phyloP scores from a whole-genome alignment of 768 basidiomycete species.

The Trametes elegans region DNA sequence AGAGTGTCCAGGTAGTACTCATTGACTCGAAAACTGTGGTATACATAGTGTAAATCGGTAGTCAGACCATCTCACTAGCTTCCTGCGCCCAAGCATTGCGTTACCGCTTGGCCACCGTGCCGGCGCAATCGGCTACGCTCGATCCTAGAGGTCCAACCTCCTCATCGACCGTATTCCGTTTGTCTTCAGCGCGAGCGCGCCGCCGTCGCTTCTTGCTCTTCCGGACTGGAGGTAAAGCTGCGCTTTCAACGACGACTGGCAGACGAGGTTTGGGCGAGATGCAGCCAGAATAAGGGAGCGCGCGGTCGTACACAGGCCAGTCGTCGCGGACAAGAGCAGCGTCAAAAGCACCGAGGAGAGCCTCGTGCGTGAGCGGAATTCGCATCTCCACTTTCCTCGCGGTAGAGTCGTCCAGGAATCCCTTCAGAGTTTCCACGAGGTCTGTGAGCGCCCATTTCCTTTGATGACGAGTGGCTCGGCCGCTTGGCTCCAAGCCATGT shows the following conservation, averaged over 20 bases:
- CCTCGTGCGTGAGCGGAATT: neutral
- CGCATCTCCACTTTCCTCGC: neutral
- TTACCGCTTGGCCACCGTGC: too few species aligned
- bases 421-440: neutral
- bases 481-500: neutral
- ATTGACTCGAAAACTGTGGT: too few species aligned
- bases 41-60: too few species aligned
- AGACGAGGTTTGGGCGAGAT: neutral
- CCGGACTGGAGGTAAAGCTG: too few species aligned
- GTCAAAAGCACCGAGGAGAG: slow-evolving; percentile 3
- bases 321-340: neutral
- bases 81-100: too few species aligned
- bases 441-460: neutral
- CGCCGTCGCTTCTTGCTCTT: too few species aligned
- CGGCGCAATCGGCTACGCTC: too few species aligned
- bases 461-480: neutral
- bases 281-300: neutral
- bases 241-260: neutral
- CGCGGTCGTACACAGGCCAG: slow-evolving; percentile 6
- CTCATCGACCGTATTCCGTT: too few species aligned
- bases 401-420: neutral
- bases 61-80: too few species aligned
- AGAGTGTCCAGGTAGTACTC: too few species aligned
- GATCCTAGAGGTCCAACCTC: too few species aligned
- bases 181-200: too few species aligned